These are phyloP conservation scores for Rhizodiscina lignyota DNA, from an alignment of 495 filamentous ascomycete genomes.

Conservation along the genomic window DNA sequence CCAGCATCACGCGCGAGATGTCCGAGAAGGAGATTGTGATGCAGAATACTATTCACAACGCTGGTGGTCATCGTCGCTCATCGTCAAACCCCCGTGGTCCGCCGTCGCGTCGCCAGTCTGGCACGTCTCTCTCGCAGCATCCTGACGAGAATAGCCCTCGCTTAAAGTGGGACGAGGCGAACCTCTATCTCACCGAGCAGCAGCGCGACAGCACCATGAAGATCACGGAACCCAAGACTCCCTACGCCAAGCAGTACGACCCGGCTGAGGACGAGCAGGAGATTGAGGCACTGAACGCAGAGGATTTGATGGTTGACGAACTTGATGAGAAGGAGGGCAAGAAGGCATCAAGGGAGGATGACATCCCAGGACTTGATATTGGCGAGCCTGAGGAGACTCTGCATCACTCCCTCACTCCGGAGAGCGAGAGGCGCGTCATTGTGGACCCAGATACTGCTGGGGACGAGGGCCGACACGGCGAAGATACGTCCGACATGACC, in stretches of 20 bases:
- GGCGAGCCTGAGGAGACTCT: constrained; percentile 65
- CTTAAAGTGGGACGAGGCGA: constrained; percentile 96
- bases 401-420: constrained; percentile 29
- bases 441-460: constrained; percentile 33
- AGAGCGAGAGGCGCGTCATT: constrained; percentile 55
- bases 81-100: constrained; percentile 39
- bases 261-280: constrained; percentile 71
- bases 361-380: constrained; percentile 82
- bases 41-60: constrained; percentile 86
- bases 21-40: constrained; percentile 77
- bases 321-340: constrained; percentile 41
- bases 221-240: constrained; percentile 95
- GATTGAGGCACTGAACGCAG: constrained; percentile 35
- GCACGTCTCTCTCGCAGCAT: constrained; percentile 23
- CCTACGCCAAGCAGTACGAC: constrained; percentile 82
- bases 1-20: constrained; percentile 24
- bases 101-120: constrained; percentile 55
- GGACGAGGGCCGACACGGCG: constrained; percentile 32
- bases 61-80: constrained; percentile 74
- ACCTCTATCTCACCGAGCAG: constrained; percentile 89
- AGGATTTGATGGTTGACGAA: constrained; percentile 45
- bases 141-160: constrained; percentile 45
- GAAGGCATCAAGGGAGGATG: constrained; percentile 29
- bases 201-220: constrained; percentile 94
- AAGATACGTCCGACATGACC: constrained; percentile 41